Conservation (phyloP, 495 filamentous ascomycete genomes). For the Annulohypoxylon bovei region DNA sequence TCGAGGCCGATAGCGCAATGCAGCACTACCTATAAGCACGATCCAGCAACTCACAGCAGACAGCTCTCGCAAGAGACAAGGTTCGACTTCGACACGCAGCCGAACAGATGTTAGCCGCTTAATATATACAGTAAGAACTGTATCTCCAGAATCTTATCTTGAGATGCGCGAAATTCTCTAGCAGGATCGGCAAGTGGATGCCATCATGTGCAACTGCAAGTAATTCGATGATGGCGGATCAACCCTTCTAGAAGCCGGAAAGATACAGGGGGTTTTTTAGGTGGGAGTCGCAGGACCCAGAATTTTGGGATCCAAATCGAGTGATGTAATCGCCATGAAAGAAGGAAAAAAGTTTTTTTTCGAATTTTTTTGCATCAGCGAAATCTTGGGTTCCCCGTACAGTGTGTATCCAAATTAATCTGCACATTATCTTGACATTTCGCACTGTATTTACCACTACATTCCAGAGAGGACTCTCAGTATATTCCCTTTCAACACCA, state of each 20-base stretch:
- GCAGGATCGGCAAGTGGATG: slow-evolving; percentile 8
- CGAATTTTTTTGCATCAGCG: neutral
- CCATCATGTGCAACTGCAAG: slow-evolving; percentile 19
- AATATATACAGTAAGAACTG: neutral
- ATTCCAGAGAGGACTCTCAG: neutral
- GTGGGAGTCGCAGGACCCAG: slow-evolving; percentile 8
- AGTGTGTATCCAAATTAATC: too few relatives aligned
- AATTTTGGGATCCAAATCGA: neutral
- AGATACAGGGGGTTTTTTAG: neutral
- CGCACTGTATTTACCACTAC: slow-evolving; percentile 2
- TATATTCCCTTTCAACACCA: too few relatives aligned
- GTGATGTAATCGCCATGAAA: slow-evolving; percentile 36
- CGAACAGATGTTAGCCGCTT: neutral
- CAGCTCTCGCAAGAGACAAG: neutral
- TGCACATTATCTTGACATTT: neutral
- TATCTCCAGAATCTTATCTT: slow-evolving; percentile 8
- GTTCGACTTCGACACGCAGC: neutral
- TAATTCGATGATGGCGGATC: slow-evolving; percentile 10
- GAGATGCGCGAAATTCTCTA: slow-evolving; percentile 10
- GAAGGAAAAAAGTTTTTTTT: slow-evolving; percentile 22
- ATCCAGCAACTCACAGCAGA: neutral
- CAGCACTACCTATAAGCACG: neutral
- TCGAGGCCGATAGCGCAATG: neutral
- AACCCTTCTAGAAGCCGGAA: slow-evolving; percentile 1
- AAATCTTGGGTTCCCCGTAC: slow-evolving; percentile 21